These are phyloP conservation scores for Diutina ranongensis DNA, from an alignment of 1,139 yeast genomes.

Conservation along the genomic window DNA sequence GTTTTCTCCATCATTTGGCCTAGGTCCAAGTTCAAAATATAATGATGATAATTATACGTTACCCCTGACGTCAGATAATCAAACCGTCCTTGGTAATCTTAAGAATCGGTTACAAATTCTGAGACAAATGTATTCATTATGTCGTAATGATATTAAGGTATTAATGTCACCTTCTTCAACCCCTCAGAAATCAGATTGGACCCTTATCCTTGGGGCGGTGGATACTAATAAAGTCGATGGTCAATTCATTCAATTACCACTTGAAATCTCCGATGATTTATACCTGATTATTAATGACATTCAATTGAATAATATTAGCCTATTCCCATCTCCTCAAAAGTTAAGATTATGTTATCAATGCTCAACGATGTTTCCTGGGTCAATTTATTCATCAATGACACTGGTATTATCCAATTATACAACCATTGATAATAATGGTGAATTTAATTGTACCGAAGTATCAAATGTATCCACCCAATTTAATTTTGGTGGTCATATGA, in stretches of 20 bases:
- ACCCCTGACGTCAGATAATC: neutral
- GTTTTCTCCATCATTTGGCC: slow-evolving; percentile 2
- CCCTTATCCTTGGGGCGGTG: neutral
- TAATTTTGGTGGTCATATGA: neutral
- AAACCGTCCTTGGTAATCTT: neutral
- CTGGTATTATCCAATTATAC: neutral
- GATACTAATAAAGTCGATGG: neutral
- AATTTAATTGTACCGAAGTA: neutral
- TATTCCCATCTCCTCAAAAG: neutral
- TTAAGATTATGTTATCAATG: neutral
- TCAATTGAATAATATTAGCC: neutral
- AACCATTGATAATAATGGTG: neutral
- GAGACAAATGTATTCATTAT: neutral
- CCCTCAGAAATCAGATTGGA: neutral
- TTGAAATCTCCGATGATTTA: neutral
- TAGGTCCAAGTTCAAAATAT: neutral
- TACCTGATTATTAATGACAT: neutral
- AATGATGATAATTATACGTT: neutral
- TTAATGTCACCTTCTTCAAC: neutral
- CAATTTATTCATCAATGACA: neutral
- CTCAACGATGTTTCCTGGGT: neutral
- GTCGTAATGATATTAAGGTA: neutral
- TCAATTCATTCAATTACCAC: neutral
- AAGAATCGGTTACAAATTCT: neutral
- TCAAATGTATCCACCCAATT: neutral